Base-by-base conservation (phyloP, 495 filamentous ascomycete species). In the Lasiosphaeris hirsuta region DNA sequence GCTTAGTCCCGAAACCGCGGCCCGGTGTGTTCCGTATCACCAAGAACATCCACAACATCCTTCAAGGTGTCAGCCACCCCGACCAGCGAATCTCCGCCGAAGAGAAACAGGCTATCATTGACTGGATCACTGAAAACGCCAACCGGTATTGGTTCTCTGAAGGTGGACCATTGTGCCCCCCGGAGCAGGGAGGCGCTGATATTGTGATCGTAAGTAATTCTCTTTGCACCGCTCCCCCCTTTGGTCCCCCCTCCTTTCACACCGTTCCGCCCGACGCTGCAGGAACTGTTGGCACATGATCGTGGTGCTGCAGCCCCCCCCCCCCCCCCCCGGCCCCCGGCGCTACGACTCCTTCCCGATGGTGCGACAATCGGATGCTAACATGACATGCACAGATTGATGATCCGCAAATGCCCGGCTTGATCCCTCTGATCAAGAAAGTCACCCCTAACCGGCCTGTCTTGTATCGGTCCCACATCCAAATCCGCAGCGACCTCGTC, bases 11-110 rank as follows among this genome's bases (percentile, higher is more conserved):
- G 5, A 92, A 90, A 65, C 90, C 90, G 14, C 86, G 86, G 36
- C 90, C 90, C 0, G 88, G 86, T 14, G 87, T 93, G 13, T 96
- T 95, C 71, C 82, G 89, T 36, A 86, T 90, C 57, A 96, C 90
- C 54, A 96, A 96, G 72, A 92, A 85, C 46, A 89, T 91, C 62
- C 90, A 96, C 79, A 96, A 96, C 67, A 94, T 94, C 63, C 84
- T 96, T 3, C 90, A 96, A 75, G 90, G 90, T 15, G 89, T 93
- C 19, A 82, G 84, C 34, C 72, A 78, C 23, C 81, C 83, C 0
- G 76, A 79, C 1, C 81, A 88, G 51, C 81, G 84, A 9, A 75
- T 94, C 14, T 81, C 75, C 4, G 58, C 70, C 8, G 80, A 87
- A 6, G 82, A 90, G 52, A 83, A 84, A 60, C 69, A 76, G 33